Conservation (phyloP, 2,329 filamentous ascomycete species). For the Fusarium avenaceum region DNA sequence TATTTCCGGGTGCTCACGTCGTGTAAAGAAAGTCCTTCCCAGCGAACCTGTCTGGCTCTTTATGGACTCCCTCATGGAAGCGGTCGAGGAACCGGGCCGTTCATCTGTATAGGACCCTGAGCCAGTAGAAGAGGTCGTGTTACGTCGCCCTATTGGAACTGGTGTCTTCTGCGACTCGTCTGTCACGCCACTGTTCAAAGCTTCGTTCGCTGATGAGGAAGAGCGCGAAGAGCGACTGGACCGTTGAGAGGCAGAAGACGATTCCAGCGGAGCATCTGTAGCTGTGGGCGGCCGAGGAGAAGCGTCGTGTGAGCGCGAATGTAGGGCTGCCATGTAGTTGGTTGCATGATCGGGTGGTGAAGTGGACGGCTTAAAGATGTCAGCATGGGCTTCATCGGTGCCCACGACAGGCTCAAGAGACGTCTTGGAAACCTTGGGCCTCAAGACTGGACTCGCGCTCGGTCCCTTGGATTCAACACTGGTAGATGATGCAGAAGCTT, state of each 20-base stretch:
- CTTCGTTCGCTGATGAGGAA: constrained; percentile 62
- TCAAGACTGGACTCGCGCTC: constrained; percentile 52
- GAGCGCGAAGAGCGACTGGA: constrained; percentile 67
- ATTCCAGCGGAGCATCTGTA: constrained; percentile 53
- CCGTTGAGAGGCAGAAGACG: constrained; percentile 55
- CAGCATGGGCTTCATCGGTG: constrained; percentile 75
- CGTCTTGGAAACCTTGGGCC: constrained; percentile 56
- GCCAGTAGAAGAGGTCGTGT: constrained; percentile 56
- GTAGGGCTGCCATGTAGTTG: constrained; percentile 76
- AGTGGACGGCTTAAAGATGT: constrained; percentile 70
- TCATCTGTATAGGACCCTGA: constrained; percentile 48
- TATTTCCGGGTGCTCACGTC: constrained; percentile 56
- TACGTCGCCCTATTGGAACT: constrained; percentile 51
- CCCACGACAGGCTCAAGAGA: constrained; percentile 75
- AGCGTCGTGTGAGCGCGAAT: constrained; percentile 70
- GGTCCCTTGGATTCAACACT: constrained; percentile 63
- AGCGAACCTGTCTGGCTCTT: constrained; percentile 58
- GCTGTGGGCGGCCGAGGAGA: constrained; percentile 61
- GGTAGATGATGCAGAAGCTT: constrained; percentile 61
- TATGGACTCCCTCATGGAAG: constrained; percentile 54
- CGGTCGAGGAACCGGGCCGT: constrained; percentile 51
- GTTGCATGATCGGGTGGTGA: constrained; percentile 72
- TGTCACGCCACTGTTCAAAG: constrained; percentile 56
- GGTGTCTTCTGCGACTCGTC: constrained; percentile 50
- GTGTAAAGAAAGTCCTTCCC: constrained; percentile 57